These are phyloP conservation scores for Bruguiera parviflora DNA, from an alignment of 345 rosid genomes.

Conservation along the genomic window DNA sequence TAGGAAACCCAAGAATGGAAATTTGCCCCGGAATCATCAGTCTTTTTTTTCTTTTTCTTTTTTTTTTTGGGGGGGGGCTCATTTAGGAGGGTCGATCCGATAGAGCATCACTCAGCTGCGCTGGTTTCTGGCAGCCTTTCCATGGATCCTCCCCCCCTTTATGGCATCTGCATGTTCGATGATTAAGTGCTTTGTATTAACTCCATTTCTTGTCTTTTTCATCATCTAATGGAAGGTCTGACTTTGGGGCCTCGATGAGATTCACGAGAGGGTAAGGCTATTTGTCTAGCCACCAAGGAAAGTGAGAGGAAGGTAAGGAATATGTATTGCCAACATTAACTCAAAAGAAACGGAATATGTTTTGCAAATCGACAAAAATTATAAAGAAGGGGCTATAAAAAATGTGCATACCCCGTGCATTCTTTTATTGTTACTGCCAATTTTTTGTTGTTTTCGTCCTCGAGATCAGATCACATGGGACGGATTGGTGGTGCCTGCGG, in stretches of 20 bases:
- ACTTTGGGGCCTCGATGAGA: no score
- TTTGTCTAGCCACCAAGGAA: background rate
- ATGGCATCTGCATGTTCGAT: background rate
- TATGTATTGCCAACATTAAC: conserved; percentile 13
- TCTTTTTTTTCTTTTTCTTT: no score
- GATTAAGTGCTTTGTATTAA: background rate
- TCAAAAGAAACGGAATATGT: conserved; percentile 18
- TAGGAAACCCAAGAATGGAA: no score
- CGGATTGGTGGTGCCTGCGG: conserved; percentile 8
- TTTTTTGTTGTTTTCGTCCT: background rate
- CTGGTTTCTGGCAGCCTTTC: background rate
- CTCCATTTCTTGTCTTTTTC: background rate
- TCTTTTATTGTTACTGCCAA: conserved; percentile 1
- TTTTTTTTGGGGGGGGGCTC: no score
- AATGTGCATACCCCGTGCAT: background rate
- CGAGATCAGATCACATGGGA: conserved; percentile 44
- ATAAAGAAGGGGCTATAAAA: background rate
- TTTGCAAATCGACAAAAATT: conserved; percentile 17
- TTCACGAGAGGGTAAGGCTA: no score
- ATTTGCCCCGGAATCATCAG: no score
- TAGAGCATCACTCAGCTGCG: no score
- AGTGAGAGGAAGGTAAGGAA: background rate
- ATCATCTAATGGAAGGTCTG: background rate
- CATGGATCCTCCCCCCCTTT: background rate
- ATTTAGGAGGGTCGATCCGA: no score